A percentile compares a stretch with the other conserved stretches of the same genome.
Evolutionary conservation across 73 alveolate species (phyloP).

Genomic region (Uronychia setigera): DNA sequence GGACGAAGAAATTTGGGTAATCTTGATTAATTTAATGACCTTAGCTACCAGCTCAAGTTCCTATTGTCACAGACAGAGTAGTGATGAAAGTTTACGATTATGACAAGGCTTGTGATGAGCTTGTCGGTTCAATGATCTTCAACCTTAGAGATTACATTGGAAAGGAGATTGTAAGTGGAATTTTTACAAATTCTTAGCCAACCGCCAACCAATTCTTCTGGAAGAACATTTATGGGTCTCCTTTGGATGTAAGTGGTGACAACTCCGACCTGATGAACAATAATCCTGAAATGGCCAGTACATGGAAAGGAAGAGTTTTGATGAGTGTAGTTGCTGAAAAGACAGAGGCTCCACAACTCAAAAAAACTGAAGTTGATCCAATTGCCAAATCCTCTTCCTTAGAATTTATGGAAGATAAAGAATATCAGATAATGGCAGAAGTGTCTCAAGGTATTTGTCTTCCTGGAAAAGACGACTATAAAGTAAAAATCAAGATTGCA

Average conservation of each 20-base stretch:
- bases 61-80: slow-evolving; percentile 53
- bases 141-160: not conserved
- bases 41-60: slow-evolving; percentile 50
- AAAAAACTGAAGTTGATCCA: not conserved
- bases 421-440: slow-evolving; percentile 45
- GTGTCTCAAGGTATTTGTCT: slow-evolving; percentile 46
- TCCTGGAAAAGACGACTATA: slow-evolving; percentile 41
- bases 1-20: slow-evolving; percentile 59
- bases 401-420: not conserved
- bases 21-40: not conserved
- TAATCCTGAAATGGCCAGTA: slow-evolving; percentile 81
- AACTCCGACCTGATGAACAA: slow-evolving; percentile 73
- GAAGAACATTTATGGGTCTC: slow-evolving; percentile 85
- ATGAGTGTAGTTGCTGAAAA: slow-evolving; percentile 53
- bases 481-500: slow-evolving; percentile 45
- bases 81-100: slow-evolving; percentile 48
- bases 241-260: slow-evolving; percentile 52
- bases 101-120: slow-evolving; percentile 63
- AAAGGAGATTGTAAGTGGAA: slow-evolving; percentile 18
- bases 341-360: slow-evolving; percentile 48
- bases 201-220: slow-evolving; percentile 54
- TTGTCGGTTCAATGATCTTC: slow-evolving; percentile 56
- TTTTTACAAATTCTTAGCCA: slow-evolving; percentile 24
- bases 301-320: slow-evolving; percentile 88
- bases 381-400: slow-evolving; percentile 11